Evolutionary conservation across 1,284 basidiomycete genomes (phyloP).

Genomic region (Ustilago sp.): DNA sequence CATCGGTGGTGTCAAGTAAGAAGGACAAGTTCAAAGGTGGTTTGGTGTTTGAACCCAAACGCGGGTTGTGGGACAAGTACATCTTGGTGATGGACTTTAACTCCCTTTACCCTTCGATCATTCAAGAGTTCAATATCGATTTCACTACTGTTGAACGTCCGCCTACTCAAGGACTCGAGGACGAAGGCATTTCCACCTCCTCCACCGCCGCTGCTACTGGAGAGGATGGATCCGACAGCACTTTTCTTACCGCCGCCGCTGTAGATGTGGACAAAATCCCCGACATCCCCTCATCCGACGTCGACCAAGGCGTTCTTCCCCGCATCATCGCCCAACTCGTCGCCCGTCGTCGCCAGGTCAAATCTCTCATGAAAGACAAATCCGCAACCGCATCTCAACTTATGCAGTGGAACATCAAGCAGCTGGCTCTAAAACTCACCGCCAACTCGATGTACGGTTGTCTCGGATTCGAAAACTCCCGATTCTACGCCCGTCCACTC

Average conservation of each 20-base stretch:
- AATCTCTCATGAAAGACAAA: constrained; percentile 93
- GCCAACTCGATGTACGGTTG: constrained; percentile 99
- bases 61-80: constrained; percentile 95
- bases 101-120: constrained; percentile 98
- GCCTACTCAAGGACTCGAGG: constrained; percentile 72
- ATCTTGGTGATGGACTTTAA: constrained; percentile 99
- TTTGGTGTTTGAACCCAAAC: constrained; percentile 95
- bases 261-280: constrained; percentile 78
- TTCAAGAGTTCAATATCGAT: constrained; percentile 99
- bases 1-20: constrained; percentile 69
- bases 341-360: constrained; percentile 87
- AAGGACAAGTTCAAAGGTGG: constrained; percentile 99
- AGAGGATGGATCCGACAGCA: constrained; percentile 28
- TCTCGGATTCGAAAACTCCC: constrained; percentile 95
- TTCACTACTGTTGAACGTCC: constrained; percentile 90
- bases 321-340: constrained; percentile 95
- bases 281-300: constrained; percentile 81
- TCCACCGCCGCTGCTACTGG: constrained; percentile 5
- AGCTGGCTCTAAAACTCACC: constrained; percentile 95
- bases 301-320: constrained; percentile 88
- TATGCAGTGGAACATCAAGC: constrained; percentile 94
- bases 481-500: constrained; percentile 96
- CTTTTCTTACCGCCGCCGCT: constrained; percentile 25
- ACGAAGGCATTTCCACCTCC: constrained; percentile 18
- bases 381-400: constrained; percentile 80